Evolutionary conservation across 1,284 basidiomycete genomes (phyloP).

Genomic region (Ceratobasidium sp.): DNA sequence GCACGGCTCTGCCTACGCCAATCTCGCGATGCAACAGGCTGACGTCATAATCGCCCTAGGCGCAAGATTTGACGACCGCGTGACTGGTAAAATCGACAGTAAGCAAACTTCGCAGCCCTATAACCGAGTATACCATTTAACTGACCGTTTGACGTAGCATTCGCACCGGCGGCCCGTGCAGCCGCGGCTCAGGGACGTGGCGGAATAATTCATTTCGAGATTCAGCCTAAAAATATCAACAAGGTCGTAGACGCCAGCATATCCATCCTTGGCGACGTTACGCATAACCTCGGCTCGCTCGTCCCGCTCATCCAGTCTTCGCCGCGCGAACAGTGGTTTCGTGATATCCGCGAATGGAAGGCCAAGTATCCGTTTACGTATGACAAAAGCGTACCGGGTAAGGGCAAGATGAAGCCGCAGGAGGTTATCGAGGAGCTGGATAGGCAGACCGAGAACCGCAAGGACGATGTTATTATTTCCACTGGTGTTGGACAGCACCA

Average conservation of each 20-base stretch:
- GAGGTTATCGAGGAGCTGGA: constrained; percentile 96
- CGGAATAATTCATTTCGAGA: constrained; percentile 99
- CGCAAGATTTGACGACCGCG: constrained; percentile 96
- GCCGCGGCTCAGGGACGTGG: constrained; percentile 89
- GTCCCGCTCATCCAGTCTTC: constrained; percentile 79
- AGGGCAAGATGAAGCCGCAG: constrained; percentile 91
- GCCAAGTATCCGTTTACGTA: constrained; percentile 90
- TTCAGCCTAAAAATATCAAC: constrained; percentile 99
- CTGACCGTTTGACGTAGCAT: constrained; percentile 57
- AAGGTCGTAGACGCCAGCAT: constrained; percentile 97
- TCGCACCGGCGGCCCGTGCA: constrained; percentile 89
- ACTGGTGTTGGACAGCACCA: constrained; percentile 99
- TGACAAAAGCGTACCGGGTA: constrained; percentile 67
- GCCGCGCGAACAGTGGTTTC: constrained; percentile 83
- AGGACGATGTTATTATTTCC: constrained; percentile 88
- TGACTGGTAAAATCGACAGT: constrained; percentile 89
- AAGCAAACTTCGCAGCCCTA: constrained; percentile 46
- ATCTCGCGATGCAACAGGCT: constrained; percentile 96
- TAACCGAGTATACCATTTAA: constrained; percentile 16
- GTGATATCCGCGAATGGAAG: constrained; percentile 88
- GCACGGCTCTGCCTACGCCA: constrained; percentile 98
- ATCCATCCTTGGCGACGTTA: constrained; percentile 93
- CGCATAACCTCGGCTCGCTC: constrained; percentile 81
- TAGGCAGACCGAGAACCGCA: constrained; percentile 73
- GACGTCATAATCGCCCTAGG: constrained; percentile 98